Conservation (phyloP, 2,329 filamentous ascomycete species). For the Penicillium sp. region DNA sequence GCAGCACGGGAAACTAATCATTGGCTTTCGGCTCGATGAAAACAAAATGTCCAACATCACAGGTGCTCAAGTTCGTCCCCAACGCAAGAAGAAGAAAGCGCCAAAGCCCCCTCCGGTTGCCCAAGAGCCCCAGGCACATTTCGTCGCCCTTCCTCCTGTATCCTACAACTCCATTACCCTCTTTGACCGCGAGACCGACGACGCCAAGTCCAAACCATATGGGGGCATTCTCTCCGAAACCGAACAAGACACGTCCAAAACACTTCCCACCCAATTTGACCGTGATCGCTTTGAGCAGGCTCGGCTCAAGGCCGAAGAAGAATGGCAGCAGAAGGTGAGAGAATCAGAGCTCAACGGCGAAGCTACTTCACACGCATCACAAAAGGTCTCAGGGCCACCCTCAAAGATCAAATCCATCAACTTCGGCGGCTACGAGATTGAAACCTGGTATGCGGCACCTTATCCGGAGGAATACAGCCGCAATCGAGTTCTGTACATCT, state of each 20-base stretch:
- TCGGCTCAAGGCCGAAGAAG: slow-evolving; percentile 86
- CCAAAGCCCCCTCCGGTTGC: slow-evolving; percentile 44
- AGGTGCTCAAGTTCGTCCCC: slow-evolving; percentile 60
- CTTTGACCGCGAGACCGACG: slow-evolving; percentile 87
- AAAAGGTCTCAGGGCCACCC: slow-evolving; percentile 79
- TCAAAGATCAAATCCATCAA: slow-evolving; percentile 99
- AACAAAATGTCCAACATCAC: slow-evolving; percentile 63
- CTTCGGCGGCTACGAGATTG: slow-evolving; percentile 96
- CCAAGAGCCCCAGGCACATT: slow-evolving; percentile 55
- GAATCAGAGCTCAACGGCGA: slow-evolving; percentile 65
- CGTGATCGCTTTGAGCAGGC: slow-evolving; percentile 86
- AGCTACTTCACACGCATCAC: slow-evolving; percentile 63
- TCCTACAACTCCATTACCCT: slow-evolving; percentile 82
- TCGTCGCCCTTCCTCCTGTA: slow-evolving; percentile 60
- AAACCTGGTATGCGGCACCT: slow-evolving; percentile 97
- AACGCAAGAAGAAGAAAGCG: slow-evolving; percentile 52
- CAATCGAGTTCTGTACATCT: slow-evolving; percentile 96
- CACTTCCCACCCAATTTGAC: slow-evolving; percentile 77
- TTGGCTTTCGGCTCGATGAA: slow-evolving; percentile 62
- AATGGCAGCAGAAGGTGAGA: slow-evolving; percentile 74
- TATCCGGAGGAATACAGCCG: slow-evolving; percentile 98
- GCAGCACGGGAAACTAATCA: slow-evolving; percentile 52
- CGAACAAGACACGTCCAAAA: slow-evolving; percentile 89
- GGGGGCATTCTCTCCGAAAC: slow-evolving; percentile 86
- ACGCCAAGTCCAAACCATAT: slow-evolving; percentile 89